Conservation (phyloP, 2,329 filamentous ascomycete species). For the Pestalotiopsis sp. region DNA sequence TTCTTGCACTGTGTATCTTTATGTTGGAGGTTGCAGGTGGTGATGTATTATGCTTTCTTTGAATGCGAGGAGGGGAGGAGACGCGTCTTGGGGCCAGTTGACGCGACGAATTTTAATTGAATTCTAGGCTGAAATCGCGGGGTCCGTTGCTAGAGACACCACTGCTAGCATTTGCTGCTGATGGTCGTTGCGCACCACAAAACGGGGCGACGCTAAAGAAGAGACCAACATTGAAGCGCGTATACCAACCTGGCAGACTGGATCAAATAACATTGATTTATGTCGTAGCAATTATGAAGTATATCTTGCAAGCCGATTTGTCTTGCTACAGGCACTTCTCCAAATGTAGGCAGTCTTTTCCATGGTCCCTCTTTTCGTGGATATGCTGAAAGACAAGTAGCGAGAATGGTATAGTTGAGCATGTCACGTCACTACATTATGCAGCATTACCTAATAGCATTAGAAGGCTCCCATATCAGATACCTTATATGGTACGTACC, state of each 20-base stretch:
- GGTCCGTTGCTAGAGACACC: slow-evolving; percentile 1
- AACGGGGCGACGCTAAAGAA: neutral
- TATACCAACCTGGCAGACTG: neutral
- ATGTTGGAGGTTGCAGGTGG: neutral
- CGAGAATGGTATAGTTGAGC: neutral
- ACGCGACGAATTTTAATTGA: slow-evolving; percentile 16
- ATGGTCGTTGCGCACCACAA: neutral
- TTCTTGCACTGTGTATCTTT: neutral
- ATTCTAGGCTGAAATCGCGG: slow-evolving; percentile 11
- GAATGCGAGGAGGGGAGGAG: slow-evolving; percentile 1
- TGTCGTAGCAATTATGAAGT: neutral
- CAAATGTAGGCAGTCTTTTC: neutral
- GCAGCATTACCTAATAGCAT: neutral
- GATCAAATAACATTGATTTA: neutral
- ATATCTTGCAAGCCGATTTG: no score
- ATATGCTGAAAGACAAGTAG: neutral
- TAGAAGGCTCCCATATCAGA: neutral
- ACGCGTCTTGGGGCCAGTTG: slow-evolving; percentile 9
- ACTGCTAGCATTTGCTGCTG: neutral
- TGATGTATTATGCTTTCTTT: neutral
- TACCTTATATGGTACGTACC: neutral
- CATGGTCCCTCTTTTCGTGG: neutral
- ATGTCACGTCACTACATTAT: neutral
- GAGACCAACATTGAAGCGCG: neutral
- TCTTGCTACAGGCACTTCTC: no score